These are phyloP conservation scores for Actinomortierella ambigua DNA, from an alignment of 371 early-diverging fungal species.

Conservation along the genomic window DNA sequence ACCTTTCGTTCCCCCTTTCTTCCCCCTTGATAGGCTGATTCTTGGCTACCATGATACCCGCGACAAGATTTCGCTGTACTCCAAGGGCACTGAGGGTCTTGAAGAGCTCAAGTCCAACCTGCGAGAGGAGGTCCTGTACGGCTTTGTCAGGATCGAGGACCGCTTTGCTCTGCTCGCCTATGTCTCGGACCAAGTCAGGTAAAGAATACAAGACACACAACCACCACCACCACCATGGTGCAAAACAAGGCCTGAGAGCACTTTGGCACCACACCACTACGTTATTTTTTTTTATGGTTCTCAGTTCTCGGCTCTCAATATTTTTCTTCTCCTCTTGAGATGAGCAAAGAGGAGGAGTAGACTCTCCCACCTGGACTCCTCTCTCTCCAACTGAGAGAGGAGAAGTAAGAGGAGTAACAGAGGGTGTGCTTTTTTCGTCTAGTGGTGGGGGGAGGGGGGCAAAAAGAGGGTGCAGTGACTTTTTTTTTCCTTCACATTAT, in stretches of 20 bases:
- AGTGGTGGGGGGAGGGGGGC: too few relatives aligned
- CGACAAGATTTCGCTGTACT: slow-evolving; percentile 69
- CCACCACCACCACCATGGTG: neutral
- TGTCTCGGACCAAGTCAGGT: slow-evolving; percentile 74
- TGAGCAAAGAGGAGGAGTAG: neutral
- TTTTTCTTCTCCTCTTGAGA: neutral
- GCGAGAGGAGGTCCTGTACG: slow-evolving; percentile 70
- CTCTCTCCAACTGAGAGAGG: too few relatives aligned
- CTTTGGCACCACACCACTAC: too few relatives aligned
- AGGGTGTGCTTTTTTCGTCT: too few relatives aligned
- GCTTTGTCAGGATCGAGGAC: slow-evolving; percentile 66
- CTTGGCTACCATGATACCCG: slow-evolving; percentile 74
- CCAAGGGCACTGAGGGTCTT: slow-evolving; percentile 63
- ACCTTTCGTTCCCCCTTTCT: neutral
- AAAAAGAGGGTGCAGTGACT: too few relatives aligned
- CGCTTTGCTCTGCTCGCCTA: slow-evolving; percentile 66
- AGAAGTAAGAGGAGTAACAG: too few relatives aligned
- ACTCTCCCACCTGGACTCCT: too few relatives aligned
- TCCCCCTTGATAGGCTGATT: slow-evolving; percentile 55
- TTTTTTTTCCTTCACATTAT: too few relatives aligned
- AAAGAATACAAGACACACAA: too few relatives aligned
- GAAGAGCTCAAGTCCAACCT: slow-evolving; percentile 64
- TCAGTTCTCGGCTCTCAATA: too few relatives aligned
- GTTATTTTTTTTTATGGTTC: too few relatives aligned
- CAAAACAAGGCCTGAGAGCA: too few relatives aligned